Evolutionary conservation across 2,329 filamentous ascomycete genomes (phyloP).

Genomic region (Hawksworthiomyces lignivorus): DNA sequence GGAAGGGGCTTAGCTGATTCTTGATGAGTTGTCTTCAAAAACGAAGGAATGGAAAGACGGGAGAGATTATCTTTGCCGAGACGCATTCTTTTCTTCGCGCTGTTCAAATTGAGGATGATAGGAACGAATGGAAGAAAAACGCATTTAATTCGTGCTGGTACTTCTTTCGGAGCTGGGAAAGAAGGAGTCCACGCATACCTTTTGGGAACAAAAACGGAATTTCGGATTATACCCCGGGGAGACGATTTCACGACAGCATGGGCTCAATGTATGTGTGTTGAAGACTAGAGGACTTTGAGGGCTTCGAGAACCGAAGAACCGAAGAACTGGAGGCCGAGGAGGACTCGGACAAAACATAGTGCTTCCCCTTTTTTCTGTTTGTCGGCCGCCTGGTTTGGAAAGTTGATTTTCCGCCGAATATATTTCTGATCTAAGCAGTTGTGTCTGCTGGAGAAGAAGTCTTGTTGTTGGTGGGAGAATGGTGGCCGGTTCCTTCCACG

Average conservation of each 20-base stretch:
- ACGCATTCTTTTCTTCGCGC: constrained; percentile 3
- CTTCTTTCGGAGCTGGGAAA: constrained; percentile 6
- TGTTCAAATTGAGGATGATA: constrained; percentile 8
- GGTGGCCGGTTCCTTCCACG: no score
- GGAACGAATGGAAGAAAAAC: no score
- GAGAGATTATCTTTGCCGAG: background rate
- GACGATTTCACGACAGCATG: constrained; percentile 15
- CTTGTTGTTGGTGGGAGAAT: no score
- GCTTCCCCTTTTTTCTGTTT: constrained; percentile 1
- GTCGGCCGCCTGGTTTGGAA: no score
- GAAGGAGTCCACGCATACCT: constrained; percentile 3
- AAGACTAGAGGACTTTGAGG: constrained; percentile 7
- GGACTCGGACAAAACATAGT: background rate
- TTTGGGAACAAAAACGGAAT: constrained; percentile 12
- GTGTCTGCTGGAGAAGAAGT: no score
- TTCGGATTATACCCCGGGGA: constrained; percentile 18
- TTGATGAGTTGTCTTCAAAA: constrained; percentile 6
- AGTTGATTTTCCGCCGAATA: no score
- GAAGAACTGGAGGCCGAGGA: background rate
- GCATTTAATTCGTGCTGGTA: constrained; percentile 1
- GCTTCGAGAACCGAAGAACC: background rate
- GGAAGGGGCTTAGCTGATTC: constrained; percentile 9
- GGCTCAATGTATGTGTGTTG: constrained; percentile 9
- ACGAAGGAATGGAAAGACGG: background rate
- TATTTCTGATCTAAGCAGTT: no score